A percentile compares a stretch with the other conserved stretches of the same genome.
phyloP scores from a whole-genome alignment of 495 filamentous ascomycete species.

The Aspergillus ellipticus region DNA sequence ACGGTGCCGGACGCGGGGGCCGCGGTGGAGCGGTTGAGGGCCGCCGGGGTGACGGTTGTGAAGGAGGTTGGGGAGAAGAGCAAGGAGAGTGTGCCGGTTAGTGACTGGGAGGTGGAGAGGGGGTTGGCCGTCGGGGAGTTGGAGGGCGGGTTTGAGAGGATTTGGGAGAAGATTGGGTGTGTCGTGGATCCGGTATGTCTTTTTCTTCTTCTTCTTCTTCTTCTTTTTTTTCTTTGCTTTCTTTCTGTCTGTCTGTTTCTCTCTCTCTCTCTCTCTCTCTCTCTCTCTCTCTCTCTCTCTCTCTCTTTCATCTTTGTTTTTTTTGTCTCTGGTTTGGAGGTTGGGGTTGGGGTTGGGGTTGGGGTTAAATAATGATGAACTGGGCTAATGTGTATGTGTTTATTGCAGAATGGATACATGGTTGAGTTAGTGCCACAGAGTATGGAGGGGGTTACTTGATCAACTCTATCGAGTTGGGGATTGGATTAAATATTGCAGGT shows the following conservation, averaged over 20 bases:
- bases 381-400: neutral
- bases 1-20: constrained; percentile 33
- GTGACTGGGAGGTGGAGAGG: constrained; percentile 33
- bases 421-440: constrained; percentile 20
- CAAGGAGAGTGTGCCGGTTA: constrained; percentile 31
- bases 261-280: no score
- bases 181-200: constrained; percentile 39
- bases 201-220: neutral
- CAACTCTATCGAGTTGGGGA: no score
- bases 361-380: no score
- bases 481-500: no score
- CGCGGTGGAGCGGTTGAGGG: constrained; percentile 30
- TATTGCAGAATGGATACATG: constrained; percentile 17
- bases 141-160: constrained; percentile 31
- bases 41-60: constrained; percentile 27
- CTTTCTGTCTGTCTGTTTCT: neutral
- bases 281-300: neutral
- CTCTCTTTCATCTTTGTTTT: neutral
- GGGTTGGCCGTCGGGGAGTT: constrained; percentile 32
- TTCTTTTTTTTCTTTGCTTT: neutral
- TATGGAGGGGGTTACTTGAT: constrained; percentile 7
- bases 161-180: constrained; percentile 39
- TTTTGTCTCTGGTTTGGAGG: no score
- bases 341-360: neutral
- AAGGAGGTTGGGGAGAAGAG: constrained; percentile 34